Base-by-base conservation (phyloP, 192 early-diverging fungal species). In the Mortierella antarctica region DNA sequence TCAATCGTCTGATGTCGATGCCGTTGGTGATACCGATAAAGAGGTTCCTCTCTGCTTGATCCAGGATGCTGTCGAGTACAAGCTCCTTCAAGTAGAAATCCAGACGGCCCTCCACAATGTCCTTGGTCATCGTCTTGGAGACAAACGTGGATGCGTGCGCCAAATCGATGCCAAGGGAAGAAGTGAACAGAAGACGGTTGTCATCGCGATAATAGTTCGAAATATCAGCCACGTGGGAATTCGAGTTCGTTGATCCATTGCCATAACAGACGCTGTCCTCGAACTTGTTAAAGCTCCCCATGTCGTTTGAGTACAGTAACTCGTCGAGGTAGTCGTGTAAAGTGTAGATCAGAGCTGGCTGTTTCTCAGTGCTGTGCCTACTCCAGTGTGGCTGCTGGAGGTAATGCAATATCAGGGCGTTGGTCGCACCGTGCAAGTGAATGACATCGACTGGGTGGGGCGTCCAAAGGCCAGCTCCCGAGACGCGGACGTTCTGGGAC, bases 311-410 rank as follows among this genome's bases (percentile, higher is more conserved):
- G 63, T 89, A 88, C 51, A 84, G 79, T 8, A 88, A 70, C 57
- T 89, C 88, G 46, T 89, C 88, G 23, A 86, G 57, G 66, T 89
- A 89, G 64, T 89, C 88, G 64, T 89, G 88, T 65, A 89, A 62
- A 8, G 88, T 89, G 64, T 89, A 89, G 12, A 89, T 74, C 31
- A 89, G 63, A 6, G 87, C 70, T 52, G 88, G 87, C 1, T 78
- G 77, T 7, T 73, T 60, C 6, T 80, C 67, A 20, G 83, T 84
- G 56, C 85, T 73, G 6, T 72, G 56, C 14, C 74, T 60, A 45
- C 49, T 61, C 20, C 62, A 62, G 54, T 75, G 67, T 12, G 49
- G 61, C 20, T 85, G 67, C 10, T 82, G 70, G 12, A 88, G 57
- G 66, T 85, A 84, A 40, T 86, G 72, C 0, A 86, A 65, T 5